Percentiles rank a stretch among this genome's conserved stretches.
These are phyloP conservation scores for Lactuca sativa DNA, from an alignment of 129 eudicot species.

Conservation along the genomic window DNA sequence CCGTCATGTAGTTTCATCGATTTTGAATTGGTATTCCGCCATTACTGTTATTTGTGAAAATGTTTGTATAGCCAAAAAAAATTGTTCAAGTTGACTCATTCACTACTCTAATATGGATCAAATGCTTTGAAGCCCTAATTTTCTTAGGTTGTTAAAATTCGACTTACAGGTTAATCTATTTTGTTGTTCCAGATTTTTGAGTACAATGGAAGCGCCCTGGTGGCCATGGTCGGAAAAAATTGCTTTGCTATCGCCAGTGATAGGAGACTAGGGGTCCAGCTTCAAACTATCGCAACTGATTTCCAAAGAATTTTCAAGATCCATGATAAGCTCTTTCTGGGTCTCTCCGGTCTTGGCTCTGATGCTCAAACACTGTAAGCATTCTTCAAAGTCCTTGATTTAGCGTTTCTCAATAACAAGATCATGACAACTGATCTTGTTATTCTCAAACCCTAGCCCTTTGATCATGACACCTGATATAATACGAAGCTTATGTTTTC, in stretches of 20 bases:
- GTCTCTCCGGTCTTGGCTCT: conserved; percentile 86
- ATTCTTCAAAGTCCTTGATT: background rate
- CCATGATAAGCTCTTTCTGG: conserved; percentile 79
- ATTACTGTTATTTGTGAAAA: background rate
- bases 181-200: conserved; percentile 60
- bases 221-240: conserved; percentile 96
- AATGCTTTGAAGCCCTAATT: background rate
- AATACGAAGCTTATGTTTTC: background rate
- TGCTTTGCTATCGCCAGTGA: conserved; percentile 96
- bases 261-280: conserved; percentile 84
- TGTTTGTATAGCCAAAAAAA: background rate
- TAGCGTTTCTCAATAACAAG: background rate
- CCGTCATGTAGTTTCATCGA: background rate
- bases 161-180: background rate
- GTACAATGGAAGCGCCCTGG: conserved; percentile 95
- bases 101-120: background rate
- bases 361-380: conserved; percentile 80
- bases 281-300: conserved; percentile 86
- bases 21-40: background rate
- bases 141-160: background rate
- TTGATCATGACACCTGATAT: no score
- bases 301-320: conserved; percentile 76
- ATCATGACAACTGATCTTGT: background rate
- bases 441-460: no score
- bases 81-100: background rate